Percentiles rank a stretch among this genome's conserved stretches.
phyloP scores from a whole-genome alignment of 805 yeast species.

The Sugiyamaella floridensis region DNA sequence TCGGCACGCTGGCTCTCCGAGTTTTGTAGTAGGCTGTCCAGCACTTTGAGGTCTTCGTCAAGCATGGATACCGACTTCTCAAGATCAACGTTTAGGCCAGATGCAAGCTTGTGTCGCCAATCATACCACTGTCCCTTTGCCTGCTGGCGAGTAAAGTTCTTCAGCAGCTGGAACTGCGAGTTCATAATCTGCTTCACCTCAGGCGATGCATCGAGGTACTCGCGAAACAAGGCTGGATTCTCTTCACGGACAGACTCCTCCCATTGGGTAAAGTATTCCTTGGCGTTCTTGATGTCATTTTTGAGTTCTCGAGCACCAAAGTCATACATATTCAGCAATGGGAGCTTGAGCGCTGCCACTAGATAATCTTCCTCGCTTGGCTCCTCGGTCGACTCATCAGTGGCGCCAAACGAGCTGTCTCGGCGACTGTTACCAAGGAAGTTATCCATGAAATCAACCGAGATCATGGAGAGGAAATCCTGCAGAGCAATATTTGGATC shows the following conservation, averaged over 20 bases:
- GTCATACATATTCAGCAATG: constrained; percentile 43
- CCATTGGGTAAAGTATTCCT: constrained; percentile 40
- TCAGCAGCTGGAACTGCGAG: constrained; percentile 43
- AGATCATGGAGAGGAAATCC: constrained; percentile 24
- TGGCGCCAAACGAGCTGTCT: constrained; percentile 18
- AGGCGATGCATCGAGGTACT: constrained; percentile 38
- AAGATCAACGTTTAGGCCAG: constrained; percentile 36
- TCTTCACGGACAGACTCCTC: constrained; percentile 41
- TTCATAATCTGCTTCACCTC: constrained; percentile 38
- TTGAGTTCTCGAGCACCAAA: constrained; percentile 49
- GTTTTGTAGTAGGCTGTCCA: constrained; percentile 4
- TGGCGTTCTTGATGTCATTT: constrained; percentile 46
- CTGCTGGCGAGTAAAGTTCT: constrained; percentile 45
- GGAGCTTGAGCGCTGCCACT: constrained; percentile 36
- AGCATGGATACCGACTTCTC: constrained; percentile 18
- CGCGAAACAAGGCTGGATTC: constrained; percentile 45
- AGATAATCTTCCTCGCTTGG: constrained; percentile 33
- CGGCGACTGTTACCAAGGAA: constrained; percentile 16
- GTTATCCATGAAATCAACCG: constrained; percentile 27
- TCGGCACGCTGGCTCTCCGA: constrained; percentile 7
- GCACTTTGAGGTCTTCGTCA: constrained; percentile 15
- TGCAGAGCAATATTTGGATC: constrained; percentile 18
- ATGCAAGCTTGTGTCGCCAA: constrained; percentile 51
- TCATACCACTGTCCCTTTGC: constrained; percentile 54
- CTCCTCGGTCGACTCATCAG: constrained; percentile 14